A percentile compares a stretch with the other conserved stretches of the same genome.
Conservation (phyloP, 106 monocot species). For the Vanilla planifolia region DNA sequence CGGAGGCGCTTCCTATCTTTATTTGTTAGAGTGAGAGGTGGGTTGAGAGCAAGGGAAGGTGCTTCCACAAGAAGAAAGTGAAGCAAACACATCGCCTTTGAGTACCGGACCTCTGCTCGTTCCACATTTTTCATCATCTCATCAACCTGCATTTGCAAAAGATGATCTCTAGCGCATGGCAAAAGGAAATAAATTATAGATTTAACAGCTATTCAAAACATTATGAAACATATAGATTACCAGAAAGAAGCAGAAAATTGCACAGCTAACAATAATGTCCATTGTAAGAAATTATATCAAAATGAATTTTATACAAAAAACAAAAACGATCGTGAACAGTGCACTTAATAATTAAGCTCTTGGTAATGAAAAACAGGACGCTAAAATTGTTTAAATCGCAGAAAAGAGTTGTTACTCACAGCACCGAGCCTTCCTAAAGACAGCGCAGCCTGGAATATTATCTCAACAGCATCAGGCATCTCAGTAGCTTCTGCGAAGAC, state of each 20-base stretch:
- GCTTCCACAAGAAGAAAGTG: constrained; percentile 75
- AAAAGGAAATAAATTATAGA: too few species aligned
- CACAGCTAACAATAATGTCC: too few species aligned
- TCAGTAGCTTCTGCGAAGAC: constrained; percentile 65
- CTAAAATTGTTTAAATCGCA: too few species aligned
- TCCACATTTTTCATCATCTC: constrained; percentile 74
- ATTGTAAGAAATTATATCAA: too few species aligned
- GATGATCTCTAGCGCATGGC: too few species aligned
- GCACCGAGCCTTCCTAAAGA: constrained; percentile 67
- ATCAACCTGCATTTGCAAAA: constrained; percentile 50
- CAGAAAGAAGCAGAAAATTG: too few species aligned
- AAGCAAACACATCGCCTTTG: constrained; percentile 42
- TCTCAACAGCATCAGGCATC: constrained; percentile 96
- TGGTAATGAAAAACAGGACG: too few species aligned
- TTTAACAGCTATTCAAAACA: too few species aligned
- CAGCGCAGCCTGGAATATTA: constrained; percentile 82
- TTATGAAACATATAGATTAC: too few species aligned
- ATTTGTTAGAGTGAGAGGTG: constrained; percentile 53
- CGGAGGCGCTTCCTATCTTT: constrained; percentile 43
- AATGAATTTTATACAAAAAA: too few species aligned
- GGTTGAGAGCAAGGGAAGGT: constrained; percentile 53
- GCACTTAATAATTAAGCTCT: too few species aligned
- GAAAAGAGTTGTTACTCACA: constrained; percentile 33
- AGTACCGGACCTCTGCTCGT: constrained; percentile 44
- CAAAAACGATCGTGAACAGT: too few species aligned